A percentile compares a stretch with the other conserved stretches of the same genome.
Evolutionary conservation across 768 basidiomycete species (phyloP).

Genomic region (Mycena chlorophos): DNA sequence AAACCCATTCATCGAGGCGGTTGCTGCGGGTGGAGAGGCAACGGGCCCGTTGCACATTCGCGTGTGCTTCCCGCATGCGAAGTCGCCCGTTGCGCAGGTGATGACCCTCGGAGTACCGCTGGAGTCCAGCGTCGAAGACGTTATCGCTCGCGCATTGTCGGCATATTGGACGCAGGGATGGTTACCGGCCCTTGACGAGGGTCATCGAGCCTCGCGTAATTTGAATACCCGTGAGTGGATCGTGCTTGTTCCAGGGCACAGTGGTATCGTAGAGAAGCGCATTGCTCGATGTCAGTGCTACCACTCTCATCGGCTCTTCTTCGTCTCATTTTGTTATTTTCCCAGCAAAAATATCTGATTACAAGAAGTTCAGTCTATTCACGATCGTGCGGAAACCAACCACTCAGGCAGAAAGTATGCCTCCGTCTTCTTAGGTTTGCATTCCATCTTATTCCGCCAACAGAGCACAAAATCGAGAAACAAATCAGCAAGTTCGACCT

Average conservation of each 20-base stretch:
- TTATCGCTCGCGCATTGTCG: conserved; percentile 70
- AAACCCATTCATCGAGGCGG: conserved; percentile 51
- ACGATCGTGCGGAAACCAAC: conserved; percentile 14
- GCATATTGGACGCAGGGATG: conserved; percentile 65
- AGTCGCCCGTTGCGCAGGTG: conserved; percentile 40
- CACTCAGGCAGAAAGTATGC: conserved; percentile 13
- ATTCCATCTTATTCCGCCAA: not conserved
- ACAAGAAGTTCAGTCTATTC: conserved; percentile 6
- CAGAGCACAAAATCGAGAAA: conserved; percentile 10
- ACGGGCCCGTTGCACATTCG: conserved; percentile 30
- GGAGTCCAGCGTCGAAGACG: conserved; percentile 72
- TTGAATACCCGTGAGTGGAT: conserved; percentile 10
- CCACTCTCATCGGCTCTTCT: not conserved
- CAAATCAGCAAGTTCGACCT: conserved; percentile 11
- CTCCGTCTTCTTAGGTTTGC: not conserved
- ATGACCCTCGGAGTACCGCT: conserved; percentile 55
- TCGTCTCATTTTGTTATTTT: not conserved
- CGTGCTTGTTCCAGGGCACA: conserved; percentile 12
- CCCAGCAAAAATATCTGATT: conserved; percentile 10
- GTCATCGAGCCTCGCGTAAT: conserved; percentile 6
- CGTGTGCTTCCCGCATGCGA: conserved; percentile 67
- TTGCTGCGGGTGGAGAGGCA: conserved; percentile 23
- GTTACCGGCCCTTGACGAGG: conserved; percentile 54
- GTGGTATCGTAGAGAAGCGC: conserved; percentile 13
- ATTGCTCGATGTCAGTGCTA: conserved; percentile 14